A percentile compares a stretch with the other conserved stretches of the same genome.
phyloP scores from a whole-genome alignment of 345 rosid genomes.

The Raphanus raphanistrum region DNA sequence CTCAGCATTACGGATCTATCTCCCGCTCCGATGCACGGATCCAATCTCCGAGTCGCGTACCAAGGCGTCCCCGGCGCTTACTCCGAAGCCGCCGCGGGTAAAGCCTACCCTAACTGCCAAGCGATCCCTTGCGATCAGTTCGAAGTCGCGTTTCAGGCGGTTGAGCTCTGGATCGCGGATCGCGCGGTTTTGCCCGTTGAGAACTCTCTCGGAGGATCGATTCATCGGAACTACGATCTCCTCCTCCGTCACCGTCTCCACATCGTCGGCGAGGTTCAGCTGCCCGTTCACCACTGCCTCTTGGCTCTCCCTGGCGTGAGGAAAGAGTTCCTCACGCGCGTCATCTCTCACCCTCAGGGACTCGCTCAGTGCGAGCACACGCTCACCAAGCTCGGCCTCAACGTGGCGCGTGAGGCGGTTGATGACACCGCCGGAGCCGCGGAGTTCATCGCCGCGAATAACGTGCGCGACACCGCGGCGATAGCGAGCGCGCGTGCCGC shows the following conservation, averaged over 20 bases:
- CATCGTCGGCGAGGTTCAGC: constrained; percentile 94
- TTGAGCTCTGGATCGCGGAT: constrained; percentile 98
- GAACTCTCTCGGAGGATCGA: constrained; percentile 94
- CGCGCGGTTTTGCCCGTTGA: constrained; percentile 93
- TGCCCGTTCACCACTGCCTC: constrained; percentile 92
- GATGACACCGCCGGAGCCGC: constrained; percentile 97
- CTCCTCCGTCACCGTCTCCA: constrained; percentile 97
- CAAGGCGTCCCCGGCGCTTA: constrained; percentile 99
- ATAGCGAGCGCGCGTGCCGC: constrained; percentile 96
- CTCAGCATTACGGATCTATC: constrained; percentile 70
- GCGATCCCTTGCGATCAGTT: constrained; percentile 97
- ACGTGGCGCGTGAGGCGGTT: constrained; percentile 83
- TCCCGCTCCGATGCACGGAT: constrained; percentile 91
- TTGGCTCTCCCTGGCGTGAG: constrained; percentile 87
- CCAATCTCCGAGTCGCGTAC: constrained; percentile 83
- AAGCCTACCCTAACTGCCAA: constrained; percentile 90
- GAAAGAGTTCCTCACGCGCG: constrained; percentile 73
- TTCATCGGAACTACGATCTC: constrained; percentile 91
- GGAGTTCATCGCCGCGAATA: constrained; percentile 69
- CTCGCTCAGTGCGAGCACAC: constrained; percentile 91
- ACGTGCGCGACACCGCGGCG: constrained; percentile 81
- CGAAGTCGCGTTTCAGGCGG: constrained; percentile 94
- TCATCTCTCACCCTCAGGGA: constrained; percentile 96
- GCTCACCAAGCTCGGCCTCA: constrained; percentile 71
- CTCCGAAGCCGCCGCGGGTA: constrained; percentile 96